These are phyloP conservation scores for Eragrostis nindensis DNA, from an alignment of 176 grass and related monocot species.

Conservation along the genomic window DNA sequence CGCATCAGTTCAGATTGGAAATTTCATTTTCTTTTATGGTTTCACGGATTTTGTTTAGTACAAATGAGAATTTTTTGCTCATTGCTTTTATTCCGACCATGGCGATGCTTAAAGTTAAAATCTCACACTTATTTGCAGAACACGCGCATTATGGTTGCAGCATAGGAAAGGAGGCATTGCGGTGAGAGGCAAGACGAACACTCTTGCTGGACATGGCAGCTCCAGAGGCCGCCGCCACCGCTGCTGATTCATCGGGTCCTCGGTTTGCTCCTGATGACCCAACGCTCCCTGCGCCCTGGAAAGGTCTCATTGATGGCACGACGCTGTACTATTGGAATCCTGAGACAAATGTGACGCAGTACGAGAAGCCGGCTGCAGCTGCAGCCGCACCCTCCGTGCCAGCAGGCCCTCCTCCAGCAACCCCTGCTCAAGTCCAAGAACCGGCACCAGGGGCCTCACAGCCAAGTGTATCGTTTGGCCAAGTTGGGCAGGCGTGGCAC, in stretches of 20 bases:
- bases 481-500: slow-evolving; percentile 36
- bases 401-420: slow-evolving; percentile 30
- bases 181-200: not conserved
- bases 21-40: no score
- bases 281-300: slow-evolving; percentile 80
- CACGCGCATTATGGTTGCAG: not conserved
- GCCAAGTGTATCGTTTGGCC: slow-evolving; percentile 30
- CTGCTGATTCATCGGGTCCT: slow-evolving; percentile 53
- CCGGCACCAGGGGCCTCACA: slow-evolving; percentile 45
- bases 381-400: slow-evolving; percentile 35
- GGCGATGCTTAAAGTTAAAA: no score
- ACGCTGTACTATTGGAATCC: slow-evolving; percentile 98
- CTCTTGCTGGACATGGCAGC: slow-evolving; percentile 51
- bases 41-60: no score
- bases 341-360: slow-evolving; percentile 90
- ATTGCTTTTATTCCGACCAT: no score
- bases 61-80: no score
- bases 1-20: no score
- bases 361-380: slow-evolving; percentile 57
- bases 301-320: slow-evolving; percentile 72
- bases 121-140: slow-evolving; percentile 18
- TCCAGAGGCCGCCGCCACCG: slow-evolving; percentile 45
- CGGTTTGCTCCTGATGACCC: slow-evolving; percentile 90
- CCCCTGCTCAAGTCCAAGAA: slow-evolving; percentile 32
- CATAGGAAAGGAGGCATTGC: slow-evolving; percentile 9